Conservation (phyloP, 352 stramenopile species). For the Phytopythium montanum region DNA sequence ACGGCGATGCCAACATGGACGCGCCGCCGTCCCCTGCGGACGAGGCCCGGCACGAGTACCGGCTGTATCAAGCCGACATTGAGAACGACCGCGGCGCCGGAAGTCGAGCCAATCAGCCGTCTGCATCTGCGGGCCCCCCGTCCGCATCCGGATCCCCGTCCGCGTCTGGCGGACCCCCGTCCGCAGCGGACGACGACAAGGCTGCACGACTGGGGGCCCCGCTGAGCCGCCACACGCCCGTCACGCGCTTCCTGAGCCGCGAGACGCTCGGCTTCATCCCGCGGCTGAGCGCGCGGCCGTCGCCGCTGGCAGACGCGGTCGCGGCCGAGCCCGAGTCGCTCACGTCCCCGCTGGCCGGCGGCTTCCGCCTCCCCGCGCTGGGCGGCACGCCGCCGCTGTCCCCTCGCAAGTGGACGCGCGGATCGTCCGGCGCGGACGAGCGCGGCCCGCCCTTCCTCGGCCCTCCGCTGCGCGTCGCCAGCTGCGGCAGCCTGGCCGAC, state of each 20-base stretch:
- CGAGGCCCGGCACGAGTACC: not conserved
- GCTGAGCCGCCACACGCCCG: slow-evolving; percentile 45
- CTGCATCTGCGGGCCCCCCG: not conserved
- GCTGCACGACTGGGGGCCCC: slow-evolving; percentile 8
- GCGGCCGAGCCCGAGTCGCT: not conserved
- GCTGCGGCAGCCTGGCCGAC: slow-evolving; percentile 27
- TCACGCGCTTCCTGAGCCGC: slow-evolving; percentile 63
- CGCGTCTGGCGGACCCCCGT: not conserved
- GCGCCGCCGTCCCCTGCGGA: too few relatives aligned
- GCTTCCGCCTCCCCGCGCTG: slow-evolving; percentile 47
- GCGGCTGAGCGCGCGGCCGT: slow-evolving; percentile 25
- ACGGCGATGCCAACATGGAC: not conserved
- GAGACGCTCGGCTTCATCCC: slow-evolving; percentile 57
- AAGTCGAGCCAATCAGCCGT: slow-evolving; percentile 3
- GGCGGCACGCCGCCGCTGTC: slow-evolving; percentile 35
- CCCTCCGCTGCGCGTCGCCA: slow-evolving; percentile 1
- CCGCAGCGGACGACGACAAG: slow-evolving; percentile 1
- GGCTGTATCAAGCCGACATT: not conserved
- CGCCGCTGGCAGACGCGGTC: slow-evolving; percentile 10
- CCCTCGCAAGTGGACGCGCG: slow-evolving; percentile 40
- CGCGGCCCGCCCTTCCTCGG: slow-evolving; percentile 7
- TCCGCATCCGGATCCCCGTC: not conserved
- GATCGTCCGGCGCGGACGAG: slow-evolving; percentile 3
- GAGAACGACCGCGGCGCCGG: slow-evolving; percentile 8
- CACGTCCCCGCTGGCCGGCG: slow-evolving; percentile 18